Percentiles rank a stretch among this genome's conserved stretches.
Conservation (phyloP, 2,329 filamentous ascomycete species). For the Cucurbitaria berberidis region DNA sequence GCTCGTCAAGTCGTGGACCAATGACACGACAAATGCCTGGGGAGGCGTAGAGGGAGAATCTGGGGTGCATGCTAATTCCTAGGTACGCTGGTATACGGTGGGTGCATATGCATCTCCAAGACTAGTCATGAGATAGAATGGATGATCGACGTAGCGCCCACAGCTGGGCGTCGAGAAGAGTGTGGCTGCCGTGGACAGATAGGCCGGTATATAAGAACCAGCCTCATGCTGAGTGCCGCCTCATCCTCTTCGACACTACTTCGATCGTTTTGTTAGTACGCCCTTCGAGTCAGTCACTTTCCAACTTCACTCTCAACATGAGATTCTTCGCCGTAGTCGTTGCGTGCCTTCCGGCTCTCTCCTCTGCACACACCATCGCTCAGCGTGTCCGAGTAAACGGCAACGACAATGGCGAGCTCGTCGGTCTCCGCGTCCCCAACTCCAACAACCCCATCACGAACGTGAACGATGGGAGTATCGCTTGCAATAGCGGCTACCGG, state of each 20-base stretch:
- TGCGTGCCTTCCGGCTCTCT: conserved; percentile 40
- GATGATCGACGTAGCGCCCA: conserved; percentile 6
- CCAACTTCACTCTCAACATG: conserved; percentile 25
- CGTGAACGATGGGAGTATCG: conserved; percentile 54
- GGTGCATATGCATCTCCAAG: conserved; percentile 11
- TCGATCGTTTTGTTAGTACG: not conserved
- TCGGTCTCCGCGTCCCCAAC: conserved; percentile 57
- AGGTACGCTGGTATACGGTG: conserved; percentile 12
- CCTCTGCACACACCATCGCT: conserved; percentile 53
- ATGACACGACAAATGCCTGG: not conserved
- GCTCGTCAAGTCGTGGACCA: not conserved
- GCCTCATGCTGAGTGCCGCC: not conserved
- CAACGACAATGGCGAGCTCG: conserved; percentile 57
- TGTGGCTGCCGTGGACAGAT: not conserved
- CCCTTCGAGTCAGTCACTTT: not conserved
- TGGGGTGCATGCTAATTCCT: conserved; percentile 15
- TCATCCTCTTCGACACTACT: conserved; percentile 5
- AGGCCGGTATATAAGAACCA: conserved; percentile 16
- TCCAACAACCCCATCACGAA: conserved; percentile 60
- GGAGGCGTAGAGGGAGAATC: conserved; percentile 2
- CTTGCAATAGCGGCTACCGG: conserved; percentile 55
- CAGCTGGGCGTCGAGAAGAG: not conserved
- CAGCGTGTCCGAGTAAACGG: conserved; percentile 50
- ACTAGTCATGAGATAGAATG: conserved; percentile 9
- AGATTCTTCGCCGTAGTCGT: conserved; percentile 34